Evolutionary conservation across 495 filamentous ascomycete genomes (phyloP), one percentile per base, ranked within the genome.

Genomic region (Aspergillus cristatus): DNA sequence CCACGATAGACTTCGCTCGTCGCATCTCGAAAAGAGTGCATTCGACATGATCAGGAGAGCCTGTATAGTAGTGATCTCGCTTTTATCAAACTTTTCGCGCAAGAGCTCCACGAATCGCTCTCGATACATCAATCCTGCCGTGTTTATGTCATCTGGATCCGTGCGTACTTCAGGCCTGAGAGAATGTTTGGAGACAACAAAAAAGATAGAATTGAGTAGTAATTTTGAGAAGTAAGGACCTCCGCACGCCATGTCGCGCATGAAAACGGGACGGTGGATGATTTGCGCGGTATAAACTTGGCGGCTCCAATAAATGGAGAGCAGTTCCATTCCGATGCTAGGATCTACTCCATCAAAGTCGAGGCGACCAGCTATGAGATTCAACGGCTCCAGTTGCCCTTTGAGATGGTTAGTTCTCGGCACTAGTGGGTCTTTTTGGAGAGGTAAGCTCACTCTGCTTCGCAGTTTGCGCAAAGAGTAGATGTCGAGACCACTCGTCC

Each of bases 161-260:
- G 41, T 38, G 14, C 61, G 53, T 10, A 69, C 35, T 14, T 65
- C 57, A 2, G 36, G 35, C 3, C 57, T 41, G 6, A 46, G 11
- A 25, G 57, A 57, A 36, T 56, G 57, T 32, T 68, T 67, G 2
- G 62, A 65, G 0, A 60, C 57, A 0, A 43, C 51, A 34, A 62
- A 71, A 16, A 62, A 63, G 5, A 73, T 70, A 6, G 68, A 65
- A 38, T 71, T 71, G 0, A 71, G 49, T 0, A 71, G 55, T 0
- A 72, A 37, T 33, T 62, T 65, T 1, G 62, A 66, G 34, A 66
- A 69, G 29, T 70, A 68, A 2, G 63, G 63, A 1, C 69, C 69
- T 1, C 46, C 39, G 24, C 50, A 60, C 17, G 55, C 55, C 55
- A 59, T 59, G 15, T 59, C 55, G 3, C 55, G 46, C 55, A 59